Evolutionary conservation across 1,139 yeast genomes (phyloP).

Genomic region (Candida labiduridarum): DNA sequence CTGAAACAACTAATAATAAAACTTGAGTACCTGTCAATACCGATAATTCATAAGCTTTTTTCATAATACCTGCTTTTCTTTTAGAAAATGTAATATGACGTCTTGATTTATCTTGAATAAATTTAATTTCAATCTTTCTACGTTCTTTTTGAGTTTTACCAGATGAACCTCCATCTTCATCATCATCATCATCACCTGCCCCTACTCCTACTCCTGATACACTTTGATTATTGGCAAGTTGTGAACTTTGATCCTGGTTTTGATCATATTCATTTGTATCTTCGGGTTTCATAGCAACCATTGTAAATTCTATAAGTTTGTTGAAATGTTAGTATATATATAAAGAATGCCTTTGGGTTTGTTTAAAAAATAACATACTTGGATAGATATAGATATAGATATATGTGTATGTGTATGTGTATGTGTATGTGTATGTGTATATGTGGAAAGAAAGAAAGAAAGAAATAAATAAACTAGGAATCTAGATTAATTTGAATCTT

Average conservation of each 20-base stretch:
- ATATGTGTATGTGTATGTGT: too few species aligned
- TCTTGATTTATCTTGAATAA: constrained; percentile 94
- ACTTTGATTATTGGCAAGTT: neutral
- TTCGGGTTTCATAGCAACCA: constrained; percentile 32
- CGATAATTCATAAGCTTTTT: constrained; percentile 93
- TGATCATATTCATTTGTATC: constrained; percentile 34
- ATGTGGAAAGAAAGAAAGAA: too few species aligned
- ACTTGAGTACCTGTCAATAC: constrained; percentile 98
- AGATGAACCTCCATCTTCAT: constrained; percentile 63
- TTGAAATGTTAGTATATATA: neutral
- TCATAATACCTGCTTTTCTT: constrained; percentile 98
- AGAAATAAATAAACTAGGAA: neutral
- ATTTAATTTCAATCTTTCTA: constrained; percentile 95
- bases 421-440: too few species aligned
- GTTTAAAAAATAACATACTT: neutral
- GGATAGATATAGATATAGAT: too few species aligned
- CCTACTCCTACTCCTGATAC: constrained; percentile 19
- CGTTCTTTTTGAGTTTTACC: constrained; percentile 73
- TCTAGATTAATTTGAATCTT: neutral
- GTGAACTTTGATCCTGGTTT: constrained; percentile 15
- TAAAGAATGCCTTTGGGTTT: neutral
- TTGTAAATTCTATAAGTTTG: neutral
- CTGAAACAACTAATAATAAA: constrained; percentile 87
- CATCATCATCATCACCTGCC: constrained; percentile 62
- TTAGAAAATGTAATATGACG: constrained; percentile 97